Evolutionary conservation across 164 flowering plant genomes (phyloP), one percentile per base, ranked within the genome.

Genomic region (Chimonanthus praecox): DNA sequence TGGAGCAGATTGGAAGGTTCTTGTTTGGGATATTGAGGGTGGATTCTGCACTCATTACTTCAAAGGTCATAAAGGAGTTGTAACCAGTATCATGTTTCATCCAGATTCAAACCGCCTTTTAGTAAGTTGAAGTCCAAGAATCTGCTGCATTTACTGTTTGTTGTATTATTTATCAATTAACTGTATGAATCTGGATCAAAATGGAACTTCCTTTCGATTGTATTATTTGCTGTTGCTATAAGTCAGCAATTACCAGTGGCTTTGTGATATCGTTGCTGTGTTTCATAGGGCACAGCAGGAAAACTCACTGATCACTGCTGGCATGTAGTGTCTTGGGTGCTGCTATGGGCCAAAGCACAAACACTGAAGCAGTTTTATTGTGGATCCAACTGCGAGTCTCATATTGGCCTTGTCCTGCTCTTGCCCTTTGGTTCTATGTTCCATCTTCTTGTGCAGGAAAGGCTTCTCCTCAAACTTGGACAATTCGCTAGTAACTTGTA

Each of bases 1-100:
- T 0, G 98, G 97, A 76, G 85, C 97, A 74, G 98, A 95, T 81
- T 79, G 87, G 77, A 90, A 92, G 80, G 97, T 92, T 7, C 89
- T 86, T 77, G 97, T 93, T 33, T 95, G 99, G 99, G 97, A 95
- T 85, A 92, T 92, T 16, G 97, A 93, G 78, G 92, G 94, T 10
- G 97, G 97, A 18, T 93, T 80, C 74, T 93, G 98, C 80, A 95
- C 98, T 2, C 99, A 95, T 82, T 85, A 58, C 78, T 95, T 95
- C 77, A 90, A 84, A 71, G 99, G 97, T 50, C 99, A 95, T 74
- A 84, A 82, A 62, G 94, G 90, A 64, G 85, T 93, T 80, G 94
- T 95, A 6, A 80, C 88, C 6, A 80, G 84, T 78, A 72, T 93
- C 46, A 74, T 84, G 77, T 95, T 93, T 74, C 99, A 95, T 81